These are phyloP conservation scores for Solanum habrochaites DNA, from an alignment of 257 asterid genomes.

Conservation along the genomic window DNA sequence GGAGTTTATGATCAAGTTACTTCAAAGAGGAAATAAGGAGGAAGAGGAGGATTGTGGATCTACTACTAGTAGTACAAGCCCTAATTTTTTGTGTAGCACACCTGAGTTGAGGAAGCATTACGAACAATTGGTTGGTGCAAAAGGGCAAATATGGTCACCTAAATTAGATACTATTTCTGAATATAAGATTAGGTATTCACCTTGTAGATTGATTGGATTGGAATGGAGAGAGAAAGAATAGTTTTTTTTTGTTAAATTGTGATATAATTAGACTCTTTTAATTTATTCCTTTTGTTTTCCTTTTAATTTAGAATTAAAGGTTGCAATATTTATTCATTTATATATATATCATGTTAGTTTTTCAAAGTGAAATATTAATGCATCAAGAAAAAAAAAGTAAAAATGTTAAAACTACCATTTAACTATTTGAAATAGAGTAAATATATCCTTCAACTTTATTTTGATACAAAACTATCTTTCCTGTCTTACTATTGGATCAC, in stretches of 20 bases:
- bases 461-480: too few relatives aligned
- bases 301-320: background rate
- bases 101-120: slow-evolving; percentile 79
- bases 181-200: slow-evolving; percentile 58
- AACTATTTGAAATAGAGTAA: too few relatives aligned
- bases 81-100: slow-evolving; percentile 45
- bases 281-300: too few relatives aligned
- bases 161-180: slow-evolving; percentile 73
- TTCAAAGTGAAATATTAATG: background rate
- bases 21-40: background rate
- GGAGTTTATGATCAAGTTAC: slow-evolving; percentile 31
- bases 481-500: too few relatives aligned
- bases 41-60: background rate
- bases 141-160: slow-evolving; percentile 67
- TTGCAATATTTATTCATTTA: background rate
- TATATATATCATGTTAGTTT: background rate
- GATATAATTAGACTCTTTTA: background rate
- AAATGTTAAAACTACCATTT: too few relatives aligned
- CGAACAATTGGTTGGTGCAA: slow-evolving; percentile 49
- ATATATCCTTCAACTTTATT: too few relatives aligned
- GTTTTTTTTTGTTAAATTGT: background rate
- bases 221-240: slow-evolving; percentile 45
- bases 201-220: slow-evolving; percentile 45
- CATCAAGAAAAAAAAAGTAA: background rate
- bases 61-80: background rate